These are phyloP conservation scores for Globisporangium alternatum DNA, from an alignment of 352 stramenopile species.

Conservation along the genomic window DNA sequence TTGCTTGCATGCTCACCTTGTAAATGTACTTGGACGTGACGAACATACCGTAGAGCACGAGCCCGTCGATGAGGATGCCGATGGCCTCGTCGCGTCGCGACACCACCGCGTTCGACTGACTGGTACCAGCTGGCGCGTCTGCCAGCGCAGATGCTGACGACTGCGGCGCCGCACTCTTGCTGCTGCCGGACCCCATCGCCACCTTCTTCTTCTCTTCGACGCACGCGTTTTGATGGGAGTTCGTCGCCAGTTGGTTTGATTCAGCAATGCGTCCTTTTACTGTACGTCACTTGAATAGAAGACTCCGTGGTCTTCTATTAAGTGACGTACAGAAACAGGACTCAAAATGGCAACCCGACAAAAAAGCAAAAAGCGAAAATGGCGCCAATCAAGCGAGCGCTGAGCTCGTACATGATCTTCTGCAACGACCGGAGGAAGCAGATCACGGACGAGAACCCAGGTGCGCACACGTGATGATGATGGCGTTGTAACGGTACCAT, in stretches of 20 bases:
- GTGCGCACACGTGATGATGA: slow-evolving; percentile 13
- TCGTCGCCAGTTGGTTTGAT: neutral
- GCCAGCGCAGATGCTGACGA: neutral
- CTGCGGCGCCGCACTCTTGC: slow-evolving; percentile 42
- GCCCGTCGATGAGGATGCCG: slow-evolving; percentile 67
- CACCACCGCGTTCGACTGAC: slow-evolving; percentile 24
- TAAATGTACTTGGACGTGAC: slow-evolving; percentile 82
- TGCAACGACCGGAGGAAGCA: slow-evolving; percentile 74
- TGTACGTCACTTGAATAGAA: slow-evolving; percentile 9
- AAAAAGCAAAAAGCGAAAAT: slow-evolving; percentile 23
- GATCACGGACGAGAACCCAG: slow-evolving; percentile 60
- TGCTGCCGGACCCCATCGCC: slow-evolving; percentile 51
- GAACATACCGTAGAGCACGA: slow-evolving; percentile 85
- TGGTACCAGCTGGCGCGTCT: slow-evolving; percentile 3
- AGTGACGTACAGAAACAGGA: neutral
- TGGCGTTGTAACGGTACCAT: too few species aligned
- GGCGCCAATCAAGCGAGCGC: slow-evolving; percentile 76
- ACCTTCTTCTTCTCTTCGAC: neutral
- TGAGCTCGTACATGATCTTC: slow-evolving; percentile 86
- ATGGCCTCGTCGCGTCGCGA: slow-evolving; percentile 53
- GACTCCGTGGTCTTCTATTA: neutral
- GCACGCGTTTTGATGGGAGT: neutral
- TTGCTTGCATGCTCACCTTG: slow-evolving; percentile 36
- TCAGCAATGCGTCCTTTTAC: neutral
- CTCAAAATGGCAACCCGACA: neutral